A percentile compares a stretch with the other conserved stretches of the same genome.
Evolutionary conservation across 768 basidiomycete species (phyloP).

Genomic region (Amanita inopinata): DNA sequence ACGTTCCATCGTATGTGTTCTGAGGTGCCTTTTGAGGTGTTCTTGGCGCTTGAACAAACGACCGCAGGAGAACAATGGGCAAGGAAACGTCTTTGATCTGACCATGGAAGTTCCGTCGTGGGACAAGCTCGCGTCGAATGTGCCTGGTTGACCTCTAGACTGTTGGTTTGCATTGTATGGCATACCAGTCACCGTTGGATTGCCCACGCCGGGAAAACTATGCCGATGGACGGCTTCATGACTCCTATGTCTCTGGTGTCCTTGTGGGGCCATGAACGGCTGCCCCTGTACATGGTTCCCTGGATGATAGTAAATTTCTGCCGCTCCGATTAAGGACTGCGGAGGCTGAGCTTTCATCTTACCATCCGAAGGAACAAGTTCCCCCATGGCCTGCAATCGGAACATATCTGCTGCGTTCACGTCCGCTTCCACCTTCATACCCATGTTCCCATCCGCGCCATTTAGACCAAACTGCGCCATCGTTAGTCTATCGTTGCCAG

Average conservation of each 20-base stretch:
- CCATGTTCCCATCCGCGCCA: slow-evolving; percentile 11
- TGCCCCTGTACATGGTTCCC: slow-evolving; percentile 13
- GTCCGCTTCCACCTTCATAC: slow-evolving; percentile 16
- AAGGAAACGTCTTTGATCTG: slow-evolving; percentile 62
- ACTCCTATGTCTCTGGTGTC: slow-evolving; percentile 19
- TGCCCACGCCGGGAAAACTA: slow-evolving; percentile 17
- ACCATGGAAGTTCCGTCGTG: slow-evolving; percentile 20
- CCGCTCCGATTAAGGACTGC: slow-evolving; percentile 20
- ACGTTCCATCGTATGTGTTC: slow-evolving; percentile 84
- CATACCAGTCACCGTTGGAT: slow-evolving; percentile 16
- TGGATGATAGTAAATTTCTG: slow-evolving; percentile 23
- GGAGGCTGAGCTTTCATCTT: slow-evolving; percentile 22
- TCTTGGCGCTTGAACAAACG: slow-evolving; percentile 88
- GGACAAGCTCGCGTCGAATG: slow-evolving; percentile 8
- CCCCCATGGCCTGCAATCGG: slow-evolving; percentile 47
- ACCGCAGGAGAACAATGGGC: slow-evolving; percentile 78
- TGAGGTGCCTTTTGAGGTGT: slow-evolving; percentile 78
- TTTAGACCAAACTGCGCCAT: slow-evolving; percentile 22
- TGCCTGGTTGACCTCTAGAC: not conserved
- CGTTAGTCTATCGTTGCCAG: slow-evolving; percentile 20
- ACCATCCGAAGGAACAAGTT: slow-evolving; percentile 30
- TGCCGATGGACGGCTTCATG: slow-evolving; percentile 24
- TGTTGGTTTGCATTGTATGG: slow-evolving; percentile 10
- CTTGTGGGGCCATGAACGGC: slow-evolving; percentile 7
- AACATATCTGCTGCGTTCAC: slow-evolving; percentile 63